phyloP scores from a whole-genome alignment of 2,329 filamentous ascomycete genomes.

The Monosporascus sp. region DNA sequence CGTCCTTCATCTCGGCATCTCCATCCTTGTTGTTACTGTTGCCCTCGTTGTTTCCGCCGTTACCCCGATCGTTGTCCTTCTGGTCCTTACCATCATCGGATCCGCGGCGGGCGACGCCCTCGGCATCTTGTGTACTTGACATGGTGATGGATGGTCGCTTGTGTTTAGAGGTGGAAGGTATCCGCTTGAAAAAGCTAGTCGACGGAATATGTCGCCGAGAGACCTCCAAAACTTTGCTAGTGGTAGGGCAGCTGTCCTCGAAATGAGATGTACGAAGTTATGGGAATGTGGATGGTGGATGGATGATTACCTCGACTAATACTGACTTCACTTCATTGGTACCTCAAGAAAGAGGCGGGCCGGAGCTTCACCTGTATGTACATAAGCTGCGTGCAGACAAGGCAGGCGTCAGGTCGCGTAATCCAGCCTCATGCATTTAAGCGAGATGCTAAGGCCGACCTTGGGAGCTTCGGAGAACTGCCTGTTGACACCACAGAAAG shows the following conservation, averaged over 20 bases:
- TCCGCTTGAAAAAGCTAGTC: neutral
- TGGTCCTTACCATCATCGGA: slow-evolving; percentile 42
- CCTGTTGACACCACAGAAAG: neutral
- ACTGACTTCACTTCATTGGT: neutral
- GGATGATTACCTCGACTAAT: too few relatives aligned
- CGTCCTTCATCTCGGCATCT: slow-evolving; percentile 90
- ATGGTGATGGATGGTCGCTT: slow-evolving; percentile 15
- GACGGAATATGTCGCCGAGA: neutral
- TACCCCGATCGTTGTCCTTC: slow-evolving; percentile 47
- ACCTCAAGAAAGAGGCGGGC: neutral
- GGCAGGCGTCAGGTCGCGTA: neutral
- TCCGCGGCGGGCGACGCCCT: slow-evolving; percentile 20
- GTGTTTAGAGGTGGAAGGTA: neutral
- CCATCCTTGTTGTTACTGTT: slow-evolving; percentile 56
- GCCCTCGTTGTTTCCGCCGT: slow-evolving; percentile 48
- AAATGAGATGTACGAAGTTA: too few relatives aligned
- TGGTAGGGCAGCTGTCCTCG: neutral
- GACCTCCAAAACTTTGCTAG: neutral
- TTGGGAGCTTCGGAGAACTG: neutral
- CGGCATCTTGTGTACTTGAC: slow-evolving; percentile 25
- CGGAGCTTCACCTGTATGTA: neutral
- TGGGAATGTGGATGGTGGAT: too few relatives aligned
- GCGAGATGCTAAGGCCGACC: neutral
- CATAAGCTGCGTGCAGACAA: neutral
- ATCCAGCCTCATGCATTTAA: slow-evolving; percentile 1